Evolutionary conservation across 352 stramenopile species (phyloP).

Genomic region (Blastocystis sp.): DNA sequence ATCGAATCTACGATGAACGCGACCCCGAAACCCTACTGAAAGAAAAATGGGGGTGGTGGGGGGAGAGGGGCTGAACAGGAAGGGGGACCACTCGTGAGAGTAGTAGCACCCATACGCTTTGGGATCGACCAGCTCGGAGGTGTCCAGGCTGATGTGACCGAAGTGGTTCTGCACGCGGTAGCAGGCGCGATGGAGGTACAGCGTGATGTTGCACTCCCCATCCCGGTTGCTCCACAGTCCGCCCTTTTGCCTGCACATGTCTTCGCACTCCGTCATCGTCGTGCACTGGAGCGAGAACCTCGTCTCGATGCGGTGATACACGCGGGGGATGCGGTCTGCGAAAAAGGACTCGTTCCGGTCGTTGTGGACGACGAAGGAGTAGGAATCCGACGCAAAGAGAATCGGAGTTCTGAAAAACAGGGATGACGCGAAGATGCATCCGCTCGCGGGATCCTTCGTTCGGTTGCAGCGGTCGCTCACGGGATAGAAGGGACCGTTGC

Average conservation of each 20-base stretch:
- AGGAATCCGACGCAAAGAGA: background rate
- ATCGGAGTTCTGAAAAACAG: conserved; percentile 13
- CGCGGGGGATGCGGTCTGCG: background rate
- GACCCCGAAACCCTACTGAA: background rate
- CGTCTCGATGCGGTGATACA: background rate
- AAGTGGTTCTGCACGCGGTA: conserved; percentile 16
- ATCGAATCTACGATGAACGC: conserved; percentile 60
- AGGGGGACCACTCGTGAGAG: conserved; percentile 37
- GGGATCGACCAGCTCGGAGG: background rate
- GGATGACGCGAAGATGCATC: conserved; percentile 38
- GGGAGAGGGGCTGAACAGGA: background rate
- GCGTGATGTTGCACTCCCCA: conserved; percentile 21
- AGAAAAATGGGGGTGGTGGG: background rate
- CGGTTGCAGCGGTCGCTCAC: conserved; percentile 41
- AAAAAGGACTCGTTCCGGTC: background rate
- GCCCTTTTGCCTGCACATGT: background rate
- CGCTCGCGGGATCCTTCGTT: background rate
- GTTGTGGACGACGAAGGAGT: background rate
- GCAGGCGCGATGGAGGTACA: conserved; percentile 3
- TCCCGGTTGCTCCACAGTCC: background rate
- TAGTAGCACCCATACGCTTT: conserved; percentile 1
- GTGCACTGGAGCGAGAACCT: conserved; percentile 5
- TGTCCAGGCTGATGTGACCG: background rate
- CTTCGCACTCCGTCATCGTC: background rate
- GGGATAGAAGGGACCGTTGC: conserved; percentile 43